Conservation (phyloP, 495 filamentous ascomycete genomes). For the Pseudevernia furfuracea region DNA sequence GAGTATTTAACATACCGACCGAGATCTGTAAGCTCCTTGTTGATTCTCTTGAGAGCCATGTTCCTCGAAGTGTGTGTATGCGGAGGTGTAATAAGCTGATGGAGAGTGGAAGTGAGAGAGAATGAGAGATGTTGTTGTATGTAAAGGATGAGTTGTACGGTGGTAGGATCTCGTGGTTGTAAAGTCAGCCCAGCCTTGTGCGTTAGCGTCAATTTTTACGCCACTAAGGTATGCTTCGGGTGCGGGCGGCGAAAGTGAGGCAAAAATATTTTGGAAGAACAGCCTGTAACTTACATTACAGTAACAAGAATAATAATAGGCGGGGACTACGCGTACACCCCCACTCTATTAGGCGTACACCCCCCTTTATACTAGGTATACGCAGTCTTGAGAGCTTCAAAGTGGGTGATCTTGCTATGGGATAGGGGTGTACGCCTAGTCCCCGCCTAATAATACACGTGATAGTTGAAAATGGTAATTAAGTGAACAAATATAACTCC, state of each 20-base stretch:
- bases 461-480: too few relatives aligned
- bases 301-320: too few relatives aligned
- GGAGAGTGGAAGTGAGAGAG: neutral
- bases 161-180: neutral
- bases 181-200: neutral
- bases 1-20: conserved; percentile 69
- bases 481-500: too few relatives aligned
- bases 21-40: conserved; percentile 99
- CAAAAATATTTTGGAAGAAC: too few relatives aligned
- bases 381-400: too few relatives aligned
- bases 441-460: too few relatives aligned
- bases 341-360: too few relatives aligned
- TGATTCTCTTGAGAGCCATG: conserved; percentile 99
- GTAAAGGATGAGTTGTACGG: neutral
- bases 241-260: neutral
- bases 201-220: neutral
- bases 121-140: conserved; percentile 1
- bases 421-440: too few relatives aligned
- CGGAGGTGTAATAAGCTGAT: neutral
- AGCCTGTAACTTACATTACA: too few relatives aligned
- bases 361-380: too few relatives aligned
- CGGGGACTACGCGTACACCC: too few relatives aligned
- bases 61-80: conserved; percentile 22
- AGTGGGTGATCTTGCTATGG: too few relatives aligned
- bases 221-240: neutral